These are phyloP conservation scores for Tylopilus sp. DNA, from an alignment of 1,284 basidiomycete species.

Conservation along the genomic window DNA sequence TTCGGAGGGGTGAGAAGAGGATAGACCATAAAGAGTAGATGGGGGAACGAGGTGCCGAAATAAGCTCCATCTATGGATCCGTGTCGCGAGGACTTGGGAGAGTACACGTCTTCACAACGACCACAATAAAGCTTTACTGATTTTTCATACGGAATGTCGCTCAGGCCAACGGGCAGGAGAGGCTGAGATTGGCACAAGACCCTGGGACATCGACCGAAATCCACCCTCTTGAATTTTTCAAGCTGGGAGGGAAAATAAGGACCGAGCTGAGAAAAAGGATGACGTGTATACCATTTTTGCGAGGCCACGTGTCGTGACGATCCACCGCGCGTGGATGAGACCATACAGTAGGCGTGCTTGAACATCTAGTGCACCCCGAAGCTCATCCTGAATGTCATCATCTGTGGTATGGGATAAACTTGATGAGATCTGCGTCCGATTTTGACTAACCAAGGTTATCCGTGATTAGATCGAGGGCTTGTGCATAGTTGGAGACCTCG, in stretches of 20 bases:
- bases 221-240: conserved; percentile 95
- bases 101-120: conserved; percentile 95
- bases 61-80: conserved; percentile 96
- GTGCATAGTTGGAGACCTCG: conserved; percentile 92
- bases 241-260: conserved; percentile 48
- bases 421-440: neutral
- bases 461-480: conserved; percentile 94
- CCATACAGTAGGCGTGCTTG: conserved; percentile 91
- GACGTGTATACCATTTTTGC: conserved; percentile 82
- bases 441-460: conserved; percentile 76
- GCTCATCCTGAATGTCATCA: conserved; percentile 76
- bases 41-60: conserved; percentile 95
- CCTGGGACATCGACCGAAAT: conserved; percentile 94
- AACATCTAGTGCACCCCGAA: conserved; percentile 80
- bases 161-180: conserved; percentile 91
- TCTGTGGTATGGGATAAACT: conserved; percentile 41
- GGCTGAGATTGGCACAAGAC: conserved; percentile 90
- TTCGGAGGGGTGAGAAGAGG: conserved; percentile 87
- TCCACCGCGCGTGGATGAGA: conserved; percentile 95
- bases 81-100: conserved; percentile 90
- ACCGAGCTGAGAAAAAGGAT: neutral
- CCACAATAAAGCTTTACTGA: conserved; percentile 97
- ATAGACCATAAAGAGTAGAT: conserved; percentile 93
- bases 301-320: conserved; percentile 88
- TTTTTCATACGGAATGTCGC: conserved; percentile 93